phyloP scores from a whole-genome alignment of 163 green algal species.

The Botryococcus braunii region DNA sequence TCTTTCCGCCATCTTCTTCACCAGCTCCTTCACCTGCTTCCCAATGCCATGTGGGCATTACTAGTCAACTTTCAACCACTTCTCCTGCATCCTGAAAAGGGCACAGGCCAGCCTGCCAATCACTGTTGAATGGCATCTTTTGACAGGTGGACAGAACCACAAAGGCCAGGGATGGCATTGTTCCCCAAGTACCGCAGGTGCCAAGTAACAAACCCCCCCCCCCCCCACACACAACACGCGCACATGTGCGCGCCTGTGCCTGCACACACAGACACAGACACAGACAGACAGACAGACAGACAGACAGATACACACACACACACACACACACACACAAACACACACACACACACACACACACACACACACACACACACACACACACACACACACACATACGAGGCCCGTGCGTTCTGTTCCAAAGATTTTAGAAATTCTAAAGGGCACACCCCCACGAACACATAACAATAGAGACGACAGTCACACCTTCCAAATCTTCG shows the following conservation, averaged over 20 bases:
- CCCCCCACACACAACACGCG: too few relatives aligned
- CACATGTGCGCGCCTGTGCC: too few relatives aligned
- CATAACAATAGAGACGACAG: background rate
- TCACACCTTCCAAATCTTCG: background rate
- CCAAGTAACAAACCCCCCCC: too few relatives aligned
- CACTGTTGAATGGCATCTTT: background rate
- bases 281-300: background rate
- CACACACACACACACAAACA: background rate
- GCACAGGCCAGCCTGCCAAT: background rate
- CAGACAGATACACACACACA: background rate
- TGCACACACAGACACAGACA: background rate
- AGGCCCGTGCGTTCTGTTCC: background rate
- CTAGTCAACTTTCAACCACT: background rate
- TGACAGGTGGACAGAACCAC: background rate
- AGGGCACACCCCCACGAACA: background rate
- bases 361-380: background rate
- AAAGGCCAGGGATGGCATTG: background rate
- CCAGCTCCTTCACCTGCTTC: background rate
- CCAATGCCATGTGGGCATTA: background rate
- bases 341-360: background rate
- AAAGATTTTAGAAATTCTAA: background rate
- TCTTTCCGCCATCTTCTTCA: constrained; percentile 10
- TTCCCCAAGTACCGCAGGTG: background rate
- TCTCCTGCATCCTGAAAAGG: background rate
- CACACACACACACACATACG: background rate